Evolutionary conservation across 2,329 filamentous ascomycete genomes (phyloP).

Genomic region (Pyrenophora tritici-repentis): DNA sequence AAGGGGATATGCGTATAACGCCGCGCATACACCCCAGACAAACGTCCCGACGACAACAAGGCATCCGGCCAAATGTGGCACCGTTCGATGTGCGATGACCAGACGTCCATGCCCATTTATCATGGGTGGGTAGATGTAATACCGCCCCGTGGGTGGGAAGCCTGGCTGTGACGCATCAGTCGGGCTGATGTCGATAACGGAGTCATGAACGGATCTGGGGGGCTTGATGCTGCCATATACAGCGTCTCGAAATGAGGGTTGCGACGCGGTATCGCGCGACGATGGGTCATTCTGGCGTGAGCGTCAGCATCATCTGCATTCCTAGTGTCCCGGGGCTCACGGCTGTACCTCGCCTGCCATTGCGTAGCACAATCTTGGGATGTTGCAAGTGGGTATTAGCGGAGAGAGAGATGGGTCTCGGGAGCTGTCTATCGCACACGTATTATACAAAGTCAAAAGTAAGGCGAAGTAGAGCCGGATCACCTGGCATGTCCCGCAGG

Average conservation of each 20-base stretch:
- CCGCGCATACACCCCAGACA: conserved; percentile 29
- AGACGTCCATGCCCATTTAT: conserved; percentile 30
- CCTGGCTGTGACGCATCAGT: conserved; percentile 9
- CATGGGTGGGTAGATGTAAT: conserved; percentile 30
- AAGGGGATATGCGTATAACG: conserved; percentile 20
- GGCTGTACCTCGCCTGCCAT: conserved; percentile 25
- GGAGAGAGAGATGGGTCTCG: neutral
- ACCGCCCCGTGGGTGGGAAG: conserved; percentile 20
- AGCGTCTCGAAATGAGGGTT: conserved; percentile 12
- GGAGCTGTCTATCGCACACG: neutral
- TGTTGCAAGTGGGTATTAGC: neutral
- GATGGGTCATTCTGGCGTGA: conserved; percentile 8
- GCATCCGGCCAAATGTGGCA: conserved; percentile 26
- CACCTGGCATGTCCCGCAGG: conserved; percentile 12
- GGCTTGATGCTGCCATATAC: conserved; percentile 17
- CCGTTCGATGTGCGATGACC: conserved; percentile 23
- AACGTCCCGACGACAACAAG: conserved; percentile 22
- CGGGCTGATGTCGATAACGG: conserved; percentile 17
- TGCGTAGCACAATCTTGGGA: conserved; percentile 10
- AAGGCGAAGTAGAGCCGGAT: conserved; percentile 3
- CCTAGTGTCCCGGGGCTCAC: neutral
- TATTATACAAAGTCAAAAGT: neutral
- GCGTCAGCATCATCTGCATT: conserved; percentile 5
- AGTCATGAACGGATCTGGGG: conserved; percentile 15
- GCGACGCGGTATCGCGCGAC: conserved; percentile 2